These are phyloP conservation scores for Eucalyptus curtisii DNA, from an alignment of 345 rosid species.

Conservation along the genomic window DNA sequence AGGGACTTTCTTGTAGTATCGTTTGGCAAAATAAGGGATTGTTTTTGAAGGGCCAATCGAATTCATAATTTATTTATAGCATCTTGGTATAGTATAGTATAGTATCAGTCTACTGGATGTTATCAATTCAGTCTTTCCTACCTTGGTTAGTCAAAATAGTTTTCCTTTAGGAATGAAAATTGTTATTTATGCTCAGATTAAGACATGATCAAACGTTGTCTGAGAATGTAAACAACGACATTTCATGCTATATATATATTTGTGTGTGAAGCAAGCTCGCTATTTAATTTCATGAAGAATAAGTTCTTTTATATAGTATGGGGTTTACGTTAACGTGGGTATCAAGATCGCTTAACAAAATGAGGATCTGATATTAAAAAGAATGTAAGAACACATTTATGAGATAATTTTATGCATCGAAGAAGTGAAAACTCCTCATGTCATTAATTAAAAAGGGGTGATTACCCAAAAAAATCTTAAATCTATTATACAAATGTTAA, in stretches of 20 bases:
- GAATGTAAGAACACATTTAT: neutral
- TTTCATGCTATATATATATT: neutral
- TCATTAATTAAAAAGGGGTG: neutral
- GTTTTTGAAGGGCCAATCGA: neutral
- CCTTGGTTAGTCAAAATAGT: neutral
- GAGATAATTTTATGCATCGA: neutral
- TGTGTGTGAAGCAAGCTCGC: neutral
- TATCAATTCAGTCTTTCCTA: neutral
- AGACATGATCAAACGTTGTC: neutral
- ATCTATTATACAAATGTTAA: too few relatives aligned
- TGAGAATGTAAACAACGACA: neutral
- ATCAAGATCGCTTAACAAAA: neutral
- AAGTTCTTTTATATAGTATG: neutral
- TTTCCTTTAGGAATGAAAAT: neutral
- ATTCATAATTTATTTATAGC: neutral
- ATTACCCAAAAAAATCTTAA: neutral
- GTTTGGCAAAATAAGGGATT: neutral
- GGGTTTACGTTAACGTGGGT: neutral
- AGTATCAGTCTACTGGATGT: neutral
- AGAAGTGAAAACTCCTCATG: neutral
- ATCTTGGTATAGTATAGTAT: neutral
- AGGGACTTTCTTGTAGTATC: neutral
- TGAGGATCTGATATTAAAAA: neutral
- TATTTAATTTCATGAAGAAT: neutral
- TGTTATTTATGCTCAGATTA: neutral